A percentile compares a stretch with the other conserved stretches of the same genome.
Evolutionary conservation across 2,329 filamentous ascomycete species (phyloP).

Genomic region (Apiospora arundinis): DNA sequence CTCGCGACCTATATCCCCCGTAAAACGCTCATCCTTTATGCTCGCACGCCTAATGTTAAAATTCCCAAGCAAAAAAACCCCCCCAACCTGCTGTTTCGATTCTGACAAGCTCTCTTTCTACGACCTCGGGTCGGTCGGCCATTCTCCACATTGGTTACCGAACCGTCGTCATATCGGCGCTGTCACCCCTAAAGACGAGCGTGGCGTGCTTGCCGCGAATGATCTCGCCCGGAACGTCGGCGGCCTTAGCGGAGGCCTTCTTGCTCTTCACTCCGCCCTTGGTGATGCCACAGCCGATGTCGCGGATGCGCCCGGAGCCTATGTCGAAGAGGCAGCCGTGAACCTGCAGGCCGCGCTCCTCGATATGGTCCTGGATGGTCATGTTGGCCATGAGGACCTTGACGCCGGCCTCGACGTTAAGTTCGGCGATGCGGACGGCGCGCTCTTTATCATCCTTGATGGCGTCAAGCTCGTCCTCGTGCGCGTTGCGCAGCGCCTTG

Average conservation of each 20-base stretch:
- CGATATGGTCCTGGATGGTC: constrained; percentile 72
- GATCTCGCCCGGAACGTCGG: constrained; percentile 39
- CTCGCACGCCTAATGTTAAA: neutral
- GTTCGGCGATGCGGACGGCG: constrained; percentile 70
- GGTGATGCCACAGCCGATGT: constrained; percentile 53
- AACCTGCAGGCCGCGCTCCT: constrained; percentile 72
- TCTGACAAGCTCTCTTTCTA: neutral
- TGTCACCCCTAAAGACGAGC: constrained; percentile 54
- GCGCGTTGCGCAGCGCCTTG: constrained; percentile 48
- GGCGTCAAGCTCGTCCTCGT: constrained; percentile 62
- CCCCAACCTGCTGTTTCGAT: neutral
- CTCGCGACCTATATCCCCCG: neutral
- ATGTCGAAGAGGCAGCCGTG: constrained; percentile 81
- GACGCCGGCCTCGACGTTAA: constrained; percentile 77
- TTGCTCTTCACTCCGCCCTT: constrained; percentile 25
- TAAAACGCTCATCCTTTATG: constrained; percentile 2
- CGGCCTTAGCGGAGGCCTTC: constrained; percentile 20
- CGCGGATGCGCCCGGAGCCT: constrained; percentile 52
- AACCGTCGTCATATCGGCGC: constrained; percentile 34
- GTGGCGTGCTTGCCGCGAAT: constrained; percentile 56
- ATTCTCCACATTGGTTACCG: neutral
- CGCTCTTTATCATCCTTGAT: constrained; percentile 61
- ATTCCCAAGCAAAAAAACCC: neutral
- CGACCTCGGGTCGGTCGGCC: neutral
- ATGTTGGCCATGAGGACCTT: constrained; percentile 72